A percentile compares a stretch with the other conserved stretches of the same genome.
These are phyloP conservation scores for Vitis rupestris DNA, from an alignment of 164 flowering plant species.

Conservation along the genomic window DNA sequence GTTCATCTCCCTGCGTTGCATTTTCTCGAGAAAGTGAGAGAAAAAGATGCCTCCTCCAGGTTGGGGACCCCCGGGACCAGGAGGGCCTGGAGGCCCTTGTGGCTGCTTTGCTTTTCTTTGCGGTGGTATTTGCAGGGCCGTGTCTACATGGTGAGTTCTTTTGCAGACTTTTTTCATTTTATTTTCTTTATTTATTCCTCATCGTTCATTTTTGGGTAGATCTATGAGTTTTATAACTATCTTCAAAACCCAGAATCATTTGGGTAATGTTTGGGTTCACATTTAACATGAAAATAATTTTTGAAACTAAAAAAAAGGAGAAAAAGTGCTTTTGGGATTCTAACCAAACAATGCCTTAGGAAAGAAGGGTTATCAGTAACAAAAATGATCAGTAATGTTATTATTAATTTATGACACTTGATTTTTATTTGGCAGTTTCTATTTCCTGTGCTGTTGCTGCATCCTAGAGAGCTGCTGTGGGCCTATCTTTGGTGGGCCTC, in stretches of 20 bases:
- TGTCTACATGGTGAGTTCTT: slow-evolving; percentile 28
- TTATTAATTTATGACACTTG: too few relatives aligned
- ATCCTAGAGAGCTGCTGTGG: slow-evolving; percentile 40
- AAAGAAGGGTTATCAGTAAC: too few relatives aligned
- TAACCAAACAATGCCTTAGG: too few relatives aligned
- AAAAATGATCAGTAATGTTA: too few relatives aligned
- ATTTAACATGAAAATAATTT: too few relatives aligned
- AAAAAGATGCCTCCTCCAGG: slow-evolving; percentile 24
- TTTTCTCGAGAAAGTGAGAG: slow-evolving; percentile 3
- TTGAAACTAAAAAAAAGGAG: too few relatives aligned
- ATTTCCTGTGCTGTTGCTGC: slow-evolving; percentile 42
- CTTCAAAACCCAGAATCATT: too few relatives aligned
- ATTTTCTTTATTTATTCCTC: too few relatives aligned
- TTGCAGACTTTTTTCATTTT: neutral
- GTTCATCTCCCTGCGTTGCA: neutral
- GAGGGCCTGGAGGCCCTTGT: slow-evolving; percentile 26
- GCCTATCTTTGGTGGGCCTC: slow-evolving; percentile 30
- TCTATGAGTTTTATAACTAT: too few relatives aligned
- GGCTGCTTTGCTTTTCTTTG: slow-evolving; percentile 26
- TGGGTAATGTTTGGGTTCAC: too few relatives aligned
- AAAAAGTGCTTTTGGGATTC: too few relatives aligned
- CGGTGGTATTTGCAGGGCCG: slow-evolving; percentile 21
- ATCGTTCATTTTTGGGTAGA: too few relatives aligned
- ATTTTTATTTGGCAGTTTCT: slow-evolving; percentile 25
- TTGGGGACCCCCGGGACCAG: slow-evolving; percentile 29